phyloP scores from a whole-genome alignment of 2,329 filamentous ascomycete species.

The Coniochaeta pulveracea region DNA sequence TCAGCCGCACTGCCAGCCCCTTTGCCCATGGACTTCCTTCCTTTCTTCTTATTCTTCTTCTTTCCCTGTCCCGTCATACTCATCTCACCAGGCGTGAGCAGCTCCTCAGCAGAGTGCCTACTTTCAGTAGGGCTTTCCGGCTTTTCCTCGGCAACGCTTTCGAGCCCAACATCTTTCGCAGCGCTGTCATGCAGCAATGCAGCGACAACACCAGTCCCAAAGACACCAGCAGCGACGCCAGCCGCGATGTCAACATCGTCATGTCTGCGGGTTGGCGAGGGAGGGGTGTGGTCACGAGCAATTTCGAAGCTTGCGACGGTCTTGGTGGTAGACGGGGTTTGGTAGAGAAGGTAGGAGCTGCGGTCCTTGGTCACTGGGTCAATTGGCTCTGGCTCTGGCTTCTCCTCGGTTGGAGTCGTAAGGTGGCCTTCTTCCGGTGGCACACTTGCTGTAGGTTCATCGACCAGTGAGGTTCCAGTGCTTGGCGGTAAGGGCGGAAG shows the following conservation, averaged over 20 bases:
- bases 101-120: slow-evolving; percentile 1
- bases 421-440: too few relatives aligned
- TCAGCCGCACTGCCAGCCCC: slow-evolving; percentile 9
- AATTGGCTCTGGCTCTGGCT: slow-evolving; percentile 22
- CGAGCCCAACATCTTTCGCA: background rate
- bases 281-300: slow-evolving; percentile 12
- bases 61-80: slow-evolving; percentile 20
- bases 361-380: slow-evolving; percentile 29
- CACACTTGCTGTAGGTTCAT: background rate
- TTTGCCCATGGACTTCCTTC: slow-evolving; percentile 12
- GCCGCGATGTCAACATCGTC: slow-evolving; percentile 1
- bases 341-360: slow-evolving; percentile 29
- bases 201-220: slow-evolving; percentile 2
- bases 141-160: slow-evolving; percentile 1
- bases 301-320: slow-evolving; percentile 13
- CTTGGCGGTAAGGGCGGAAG: slow-evolving; percentile 10
- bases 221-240: slow-evolving; percentile 1
- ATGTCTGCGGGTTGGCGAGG: slow-evolving; percentile 12
- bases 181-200: background rate
- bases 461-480: background rate
- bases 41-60: slow-evolving; percentile 21
- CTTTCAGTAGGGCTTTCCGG: slow-evolving; percentile 2
- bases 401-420: background rate
- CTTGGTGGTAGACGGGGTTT: slow-evolving; percentile 23
- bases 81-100: slow-evolving; percentile 3